These are phyloP conservation scores for Dacryopinax primogenitus DNA, from an alignment of 768 basidiomycete genomes.

Conservation along the genomic window DNA sequence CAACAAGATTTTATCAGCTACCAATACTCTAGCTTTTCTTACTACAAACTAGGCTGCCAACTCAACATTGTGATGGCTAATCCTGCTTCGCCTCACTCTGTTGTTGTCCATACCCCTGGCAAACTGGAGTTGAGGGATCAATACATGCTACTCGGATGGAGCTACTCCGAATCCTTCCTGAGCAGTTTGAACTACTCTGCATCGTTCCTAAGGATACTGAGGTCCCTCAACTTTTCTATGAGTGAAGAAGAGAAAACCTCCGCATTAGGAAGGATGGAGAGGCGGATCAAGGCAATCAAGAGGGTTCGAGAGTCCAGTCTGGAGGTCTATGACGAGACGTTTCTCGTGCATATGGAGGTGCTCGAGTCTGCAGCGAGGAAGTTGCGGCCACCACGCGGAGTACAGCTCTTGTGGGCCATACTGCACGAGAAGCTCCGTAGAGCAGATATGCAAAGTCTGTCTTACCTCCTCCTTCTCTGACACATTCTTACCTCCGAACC, in stretches of 20 bases:
- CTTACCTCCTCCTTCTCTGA: too few species aligned
- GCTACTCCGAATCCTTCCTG: not conserved
- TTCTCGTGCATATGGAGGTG: too few species aligned
- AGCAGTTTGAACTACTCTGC: not conserved
- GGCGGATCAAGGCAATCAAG: too few species aligned
- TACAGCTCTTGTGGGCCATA: too few species aligned
- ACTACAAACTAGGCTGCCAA: not conserved
- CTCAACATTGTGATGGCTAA: not conserved
- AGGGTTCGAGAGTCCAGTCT: too few species aligned
- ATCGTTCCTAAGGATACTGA: not conserved
- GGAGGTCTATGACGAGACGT: too few species aligned
- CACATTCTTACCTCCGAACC: too few species aligned
- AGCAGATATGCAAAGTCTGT: too few species aligned
- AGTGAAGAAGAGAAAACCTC: not conserved
- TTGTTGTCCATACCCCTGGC: not conserved
- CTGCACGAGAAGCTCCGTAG: too few species aligned
- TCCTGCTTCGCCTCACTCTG: not conserved
- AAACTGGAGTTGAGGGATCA: not conserved
- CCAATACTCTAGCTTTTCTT: not conserved
- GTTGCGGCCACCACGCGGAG: too few species aligned
- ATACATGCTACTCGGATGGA: not conserved
- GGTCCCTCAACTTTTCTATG: not conserved
- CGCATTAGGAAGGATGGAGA: too few species aligned
- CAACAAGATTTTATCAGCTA: not conserved
- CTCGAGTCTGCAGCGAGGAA: too few species aligned